Evolutionary conservation across 129 eudicot species (phyloP).

Genomic region (Cynara cardunculus): DNA sequence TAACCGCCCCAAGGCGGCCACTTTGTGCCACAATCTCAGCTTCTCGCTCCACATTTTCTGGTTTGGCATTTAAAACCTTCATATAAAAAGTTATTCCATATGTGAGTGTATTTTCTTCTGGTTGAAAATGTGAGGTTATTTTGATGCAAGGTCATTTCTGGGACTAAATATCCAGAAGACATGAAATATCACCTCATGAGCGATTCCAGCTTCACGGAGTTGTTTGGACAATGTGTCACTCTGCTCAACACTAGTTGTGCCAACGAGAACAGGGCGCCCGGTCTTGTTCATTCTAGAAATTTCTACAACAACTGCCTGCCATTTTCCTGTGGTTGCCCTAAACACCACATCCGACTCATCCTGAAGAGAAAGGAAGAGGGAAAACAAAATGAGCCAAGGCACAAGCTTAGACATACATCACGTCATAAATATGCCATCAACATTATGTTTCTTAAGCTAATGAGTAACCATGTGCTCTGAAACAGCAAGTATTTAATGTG

Average conservation of each 20-base stretch:
- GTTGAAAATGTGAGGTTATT: not conserved
- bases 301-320: slow-evolving; percentile 98
- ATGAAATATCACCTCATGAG: slow-evolving; percentile 73
- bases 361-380: slow-evolving; percentile 29
- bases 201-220: slow-evolving; percentile 81
- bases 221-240: slow-evolving; percentile 84
- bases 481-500: not conserved
- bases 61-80: slow-evolving; percentile 96
- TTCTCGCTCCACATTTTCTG: slow-evolving; percentile 99
- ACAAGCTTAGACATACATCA: not conserved
- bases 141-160: not conserved
- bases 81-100: slow-evolving; percentile 10
- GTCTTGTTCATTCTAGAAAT: slow-evolving; percentile 97
- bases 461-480: not conserved
- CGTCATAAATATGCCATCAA: not conserved
- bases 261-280: slow-evolving; percentile 98
- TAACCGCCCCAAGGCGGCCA: slow-evolving; percentile 97
- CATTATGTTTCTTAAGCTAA: not conserved
- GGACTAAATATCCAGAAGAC: not conserved
- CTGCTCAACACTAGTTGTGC: slow-evolving; percentile 99
- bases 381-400: slow-evolving; percentile 4
- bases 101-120: slow-evolving; percentile 3
- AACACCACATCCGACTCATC: slow-evolving; percentile 99
- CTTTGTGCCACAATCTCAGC: slow-evolving; percentile 99
- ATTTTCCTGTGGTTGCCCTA: slow-evolving; percentile 86